phyloP scores from a whole-genome alignment of 1,284 basidiomycete genomes.

The Pseudozyma sp. region DNA sequence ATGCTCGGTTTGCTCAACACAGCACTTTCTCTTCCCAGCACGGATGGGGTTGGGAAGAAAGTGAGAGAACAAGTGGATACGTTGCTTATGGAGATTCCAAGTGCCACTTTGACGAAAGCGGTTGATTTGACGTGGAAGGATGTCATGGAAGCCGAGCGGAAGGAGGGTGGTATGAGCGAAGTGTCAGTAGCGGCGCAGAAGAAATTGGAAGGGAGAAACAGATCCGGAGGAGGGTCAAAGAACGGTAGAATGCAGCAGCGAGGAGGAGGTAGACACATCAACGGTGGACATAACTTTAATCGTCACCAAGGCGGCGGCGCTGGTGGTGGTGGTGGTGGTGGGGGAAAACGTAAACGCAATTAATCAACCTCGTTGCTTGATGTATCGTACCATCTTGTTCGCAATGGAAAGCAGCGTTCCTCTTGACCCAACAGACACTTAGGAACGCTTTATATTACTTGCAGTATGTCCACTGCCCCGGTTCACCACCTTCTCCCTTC shows the following conservation, averaged over 20 bases:
- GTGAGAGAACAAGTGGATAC: conserved; percentile 12
- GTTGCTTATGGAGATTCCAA: conserved; percentile 29
- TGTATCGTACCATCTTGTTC: not conserved
- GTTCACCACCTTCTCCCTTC: no score
- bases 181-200: not conserved
- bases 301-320: not conserved
- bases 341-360: conserved; percentile 19
- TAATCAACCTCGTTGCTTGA: not conserved
- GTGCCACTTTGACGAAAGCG: conserved; percentile 10
- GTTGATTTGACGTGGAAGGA: conserved; percentile 35
- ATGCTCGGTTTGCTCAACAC: conserved; percentile 27
- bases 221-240: not conserved
- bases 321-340: not conserved
- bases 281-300: not conserved
- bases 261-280: not conserved
- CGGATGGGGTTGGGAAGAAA: not conserved
- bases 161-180: not conserved
- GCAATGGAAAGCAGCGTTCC: not conserved
- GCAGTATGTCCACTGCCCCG: no score
- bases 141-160: conserved; percentile 13
- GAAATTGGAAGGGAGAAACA: not conserved
- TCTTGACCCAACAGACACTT: not conserved
- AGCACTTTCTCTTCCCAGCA: not conserved
- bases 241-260: not conserved
- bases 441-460: no score